Conservation (phyloP, 2,329 filamentous ascomycete genomes). For the Penicillium glabrum region DNA sequence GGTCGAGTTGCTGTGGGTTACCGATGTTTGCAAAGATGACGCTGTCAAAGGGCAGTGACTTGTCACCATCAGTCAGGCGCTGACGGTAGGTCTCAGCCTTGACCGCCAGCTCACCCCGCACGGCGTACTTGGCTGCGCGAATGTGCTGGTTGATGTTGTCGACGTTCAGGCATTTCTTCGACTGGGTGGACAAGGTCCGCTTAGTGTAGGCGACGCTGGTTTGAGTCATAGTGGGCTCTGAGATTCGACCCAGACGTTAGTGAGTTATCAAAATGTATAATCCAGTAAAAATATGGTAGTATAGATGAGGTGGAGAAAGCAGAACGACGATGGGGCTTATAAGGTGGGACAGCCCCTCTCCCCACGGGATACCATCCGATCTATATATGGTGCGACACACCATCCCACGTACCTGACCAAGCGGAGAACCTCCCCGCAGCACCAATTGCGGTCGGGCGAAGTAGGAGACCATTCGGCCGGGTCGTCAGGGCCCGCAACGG, state of each 20-base stretch:
- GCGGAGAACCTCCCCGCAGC: constrained; percentile 23
- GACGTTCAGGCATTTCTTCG: constrained; percentile 60
- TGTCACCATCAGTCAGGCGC: constrained; percentile 56
- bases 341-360: background rate
- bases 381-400: constrained; percentile 17
- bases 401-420: constrained; percentile 28
- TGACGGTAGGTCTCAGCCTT: constrained; percentile 89
- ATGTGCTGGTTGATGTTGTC: constrained; percentile 93
- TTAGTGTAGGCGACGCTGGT: constrained; percentile 23
- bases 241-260: constrained; percentile 16
- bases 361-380: background rate
- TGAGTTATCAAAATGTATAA: constrained; percentile 5
- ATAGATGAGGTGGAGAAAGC: background rate
- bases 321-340: background rate
- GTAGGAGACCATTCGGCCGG: constrained; percentile 31
- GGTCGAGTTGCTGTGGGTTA: constrained; percentile 97
- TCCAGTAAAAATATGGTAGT: background rate
- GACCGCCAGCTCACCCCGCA: constrained; percentile 91
- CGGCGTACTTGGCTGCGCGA: constrained; percentile 87
- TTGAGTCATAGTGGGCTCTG: constrained; percentile 30
- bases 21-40: constrained; percentile 98
- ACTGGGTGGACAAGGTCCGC: constrained; percentile 48
- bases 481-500: constrained; percentile 29
- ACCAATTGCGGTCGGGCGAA: constrained; percentile 20
- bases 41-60: constrained; percentile 76